Conservation (phyloP, 2,329 filamentous ascomycete genomes). For the Colletotrichum paranaense region DNA sequence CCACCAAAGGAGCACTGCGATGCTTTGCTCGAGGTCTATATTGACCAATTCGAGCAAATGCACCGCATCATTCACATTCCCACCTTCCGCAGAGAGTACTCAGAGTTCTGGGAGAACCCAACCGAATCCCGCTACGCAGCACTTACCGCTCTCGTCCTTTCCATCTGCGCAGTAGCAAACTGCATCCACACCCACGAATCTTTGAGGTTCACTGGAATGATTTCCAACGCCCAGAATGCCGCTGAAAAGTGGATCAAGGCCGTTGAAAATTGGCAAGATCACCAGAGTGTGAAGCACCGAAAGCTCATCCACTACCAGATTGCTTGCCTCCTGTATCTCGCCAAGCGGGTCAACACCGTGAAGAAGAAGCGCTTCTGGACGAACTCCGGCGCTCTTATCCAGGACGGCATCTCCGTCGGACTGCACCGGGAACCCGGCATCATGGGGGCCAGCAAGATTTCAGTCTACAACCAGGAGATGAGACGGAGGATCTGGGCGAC, state of each 20-base stretch:
- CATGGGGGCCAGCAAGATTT: conserved; percentile 62
- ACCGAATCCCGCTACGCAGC: conserved; percentile 58
- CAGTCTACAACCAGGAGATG: conserved; percentile 72
- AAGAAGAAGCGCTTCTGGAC: conserved; percentile 76
- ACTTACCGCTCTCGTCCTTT: conserved; percentile 68
- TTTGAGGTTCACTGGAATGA: conserved; percentile 67
- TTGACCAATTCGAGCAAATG: conserved; percentile 66
- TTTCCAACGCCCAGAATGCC: conserved; percentile 65
- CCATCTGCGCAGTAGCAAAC: conserved; percentile 70
- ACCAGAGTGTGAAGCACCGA: conserved; percentile 71
- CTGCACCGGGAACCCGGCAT: conserved; percentile 69
- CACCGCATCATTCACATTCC: conserved; percentile 70
- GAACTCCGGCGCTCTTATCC: conserved; percentile 64
- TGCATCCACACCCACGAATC: conserved; percentile 65
- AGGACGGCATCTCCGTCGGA: conserved; percentile 68
- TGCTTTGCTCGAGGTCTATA: conserved; percentile 60
- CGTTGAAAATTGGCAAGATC: conserved; percentile 64
- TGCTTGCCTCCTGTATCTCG: conserved; percentile 68
- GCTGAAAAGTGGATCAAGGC: conserved; percentile 68
- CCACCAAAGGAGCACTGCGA: conserved; percentile 61
- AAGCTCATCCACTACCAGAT: conserved; percentile 71
- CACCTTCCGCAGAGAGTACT: conserved; percentile 67
- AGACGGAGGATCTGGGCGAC: conserved; percentile 70
- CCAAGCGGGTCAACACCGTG: conserved; percentile 71
- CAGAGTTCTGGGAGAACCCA: conserved; percentile 63